These are phyloP conservation scores for Ziziphus jujuba DNA, from an alignment of 306 rosid species.

Conservation along the genomic window DNA sequence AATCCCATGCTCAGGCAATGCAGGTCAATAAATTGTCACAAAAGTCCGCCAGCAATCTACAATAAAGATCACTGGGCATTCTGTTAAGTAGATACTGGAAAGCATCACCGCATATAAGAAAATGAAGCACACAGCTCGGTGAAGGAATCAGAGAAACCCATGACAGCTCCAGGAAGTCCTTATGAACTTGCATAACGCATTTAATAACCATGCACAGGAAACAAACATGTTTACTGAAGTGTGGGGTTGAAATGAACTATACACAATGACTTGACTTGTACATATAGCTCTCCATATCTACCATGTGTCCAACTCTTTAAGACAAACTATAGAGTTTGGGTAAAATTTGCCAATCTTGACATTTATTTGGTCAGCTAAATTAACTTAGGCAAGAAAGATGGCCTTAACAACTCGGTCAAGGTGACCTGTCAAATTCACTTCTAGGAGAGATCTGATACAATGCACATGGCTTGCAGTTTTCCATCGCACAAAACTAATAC, in stretches of 20 bases:
- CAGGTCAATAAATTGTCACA: conserved; percentile 85
- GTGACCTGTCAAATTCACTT: no score
- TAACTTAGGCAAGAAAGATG: no score
- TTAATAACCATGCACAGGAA: background rate
- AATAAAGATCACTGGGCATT: conserved; percentile 18
- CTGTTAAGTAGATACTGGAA: background rate
- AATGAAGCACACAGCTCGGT: background rate
- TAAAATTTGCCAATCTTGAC: background rate
- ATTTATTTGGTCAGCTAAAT: no score
- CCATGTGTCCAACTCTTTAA: background rate
- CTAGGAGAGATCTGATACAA: no score
- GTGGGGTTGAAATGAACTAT: background rate
- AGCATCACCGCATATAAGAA: background rate
- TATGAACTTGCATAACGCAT: background rate
- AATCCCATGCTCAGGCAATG: conserved; percentile 85
- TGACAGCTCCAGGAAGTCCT: background rate
- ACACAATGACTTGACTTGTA: background rate
- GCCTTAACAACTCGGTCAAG: no score
- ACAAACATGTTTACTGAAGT: no score
- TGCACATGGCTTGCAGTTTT: no score
- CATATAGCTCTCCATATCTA: background rate
- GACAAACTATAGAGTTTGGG: background rate
- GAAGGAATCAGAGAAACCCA: background rate
- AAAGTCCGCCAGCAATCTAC: conserved; percentile 79
- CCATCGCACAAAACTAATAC: no score